Evolutionary conservation across 2,329 filamentous ascomycete species (phyloP).

Genomic region (Helminthosporium solani): DNA sequence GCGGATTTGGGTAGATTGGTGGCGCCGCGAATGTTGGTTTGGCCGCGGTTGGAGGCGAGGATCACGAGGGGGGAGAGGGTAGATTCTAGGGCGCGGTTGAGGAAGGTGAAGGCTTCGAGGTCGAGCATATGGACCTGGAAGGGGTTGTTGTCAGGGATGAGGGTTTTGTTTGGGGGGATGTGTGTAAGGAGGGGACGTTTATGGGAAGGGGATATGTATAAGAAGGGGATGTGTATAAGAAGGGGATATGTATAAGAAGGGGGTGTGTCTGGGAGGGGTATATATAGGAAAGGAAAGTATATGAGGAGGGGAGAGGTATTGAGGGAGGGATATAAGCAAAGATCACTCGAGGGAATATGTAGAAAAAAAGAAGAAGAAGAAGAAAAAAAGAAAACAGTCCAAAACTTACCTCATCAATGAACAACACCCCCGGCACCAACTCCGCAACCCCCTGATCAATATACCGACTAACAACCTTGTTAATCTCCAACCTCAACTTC

Average conservation of each 20-base stretch:
- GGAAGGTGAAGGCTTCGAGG: conserved; percentile 97
- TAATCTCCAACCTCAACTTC: conserved; percentile 92
- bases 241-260: too few species aligned
- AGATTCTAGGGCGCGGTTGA: conserved; percentile 96
- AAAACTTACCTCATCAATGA: conserved; percentile 91
- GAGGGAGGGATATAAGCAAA: too few species aligned
- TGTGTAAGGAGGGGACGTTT: too few species aligned
- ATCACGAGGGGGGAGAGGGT: conserved; percentile 95
- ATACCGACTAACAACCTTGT: conserved; percentile 98
- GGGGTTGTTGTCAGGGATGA: conserved; percentile 4
- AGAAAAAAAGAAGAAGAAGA: conserved; percentile 26
- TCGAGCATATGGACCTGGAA: conserved; percentile 96
- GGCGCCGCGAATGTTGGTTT: conserved; percentile 85
- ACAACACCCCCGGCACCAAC: conserved; percentile 94
- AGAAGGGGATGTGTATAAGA: too few species aligned
- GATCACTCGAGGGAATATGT: too few species aligned
- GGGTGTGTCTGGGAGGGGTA: too few species aligned
- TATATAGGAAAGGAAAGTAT: too few species aligned
- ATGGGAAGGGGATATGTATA: too few species aligned
- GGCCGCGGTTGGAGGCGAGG: conserved; percentile 92
- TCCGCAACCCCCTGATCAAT: conserved; percentile 98
- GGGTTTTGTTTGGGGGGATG: too few species aligned
- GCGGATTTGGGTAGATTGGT: conserved; percentile 66
- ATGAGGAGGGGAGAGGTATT: too few species aligned
- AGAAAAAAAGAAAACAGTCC: neutral